These are phyloP conservation scores for Alnus rubra DNA, from an alignment of 306 rosid genomes.

Conservation along the genomic window DNA sequence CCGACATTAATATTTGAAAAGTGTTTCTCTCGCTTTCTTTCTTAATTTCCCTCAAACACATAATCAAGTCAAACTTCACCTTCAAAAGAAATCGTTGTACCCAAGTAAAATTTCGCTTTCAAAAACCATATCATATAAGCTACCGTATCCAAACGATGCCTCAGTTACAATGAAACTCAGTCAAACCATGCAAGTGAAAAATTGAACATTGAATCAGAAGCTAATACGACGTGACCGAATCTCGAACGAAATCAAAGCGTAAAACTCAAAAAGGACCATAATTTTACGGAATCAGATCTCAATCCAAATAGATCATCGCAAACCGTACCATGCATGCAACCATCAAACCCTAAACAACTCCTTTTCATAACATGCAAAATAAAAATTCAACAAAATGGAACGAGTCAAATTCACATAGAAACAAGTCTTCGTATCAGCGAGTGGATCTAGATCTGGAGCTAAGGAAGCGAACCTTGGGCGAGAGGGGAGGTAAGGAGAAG, in stretches of 20 bases:
- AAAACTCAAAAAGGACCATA: background rate
- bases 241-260: background rate
- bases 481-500: slow-evolving; percentile 77
- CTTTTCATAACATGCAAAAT: slow-evolving; percentile 5
- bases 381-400: background rate
- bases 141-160: background rate
- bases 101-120: background rate
- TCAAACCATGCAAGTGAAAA: background rate
- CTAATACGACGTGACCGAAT: background rate
- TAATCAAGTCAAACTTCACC: background rate
- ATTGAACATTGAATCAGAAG: background rate
- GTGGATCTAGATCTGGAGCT: slow-evolving; percentile 59
- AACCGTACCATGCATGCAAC: slow-evolving; percentile 41
- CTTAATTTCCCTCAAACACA: background rate
- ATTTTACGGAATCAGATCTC: slow-evolving; percentile 32
- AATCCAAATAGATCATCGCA: slow-evolving; percentile 20
- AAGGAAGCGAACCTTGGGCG: slow-evolving; percentile 55
- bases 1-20: background rate
- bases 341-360: slow-evolving; percentile 6
- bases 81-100: background rate
- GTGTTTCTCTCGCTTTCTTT: background rate
- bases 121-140: background rate
- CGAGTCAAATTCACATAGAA: background rate
- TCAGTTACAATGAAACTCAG: background rate
- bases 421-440: background rate